Conservation (phyloP, 1,284 basidiomycete species). For the Cerrena zonata region DNA sequence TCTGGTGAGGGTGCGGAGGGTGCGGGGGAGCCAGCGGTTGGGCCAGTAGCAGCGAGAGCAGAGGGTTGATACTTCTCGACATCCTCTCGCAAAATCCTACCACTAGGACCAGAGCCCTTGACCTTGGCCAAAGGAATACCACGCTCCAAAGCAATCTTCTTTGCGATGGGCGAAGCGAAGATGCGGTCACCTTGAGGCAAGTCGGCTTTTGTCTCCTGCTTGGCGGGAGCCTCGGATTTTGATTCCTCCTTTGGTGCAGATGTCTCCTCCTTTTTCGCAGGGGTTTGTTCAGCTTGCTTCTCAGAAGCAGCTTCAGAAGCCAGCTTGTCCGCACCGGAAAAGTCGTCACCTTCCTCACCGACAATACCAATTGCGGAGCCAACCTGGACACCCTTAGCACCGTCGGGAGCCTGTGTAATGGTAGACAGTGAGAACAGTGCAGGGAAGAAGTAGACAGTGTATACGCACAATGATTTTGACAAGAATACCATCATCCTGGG, state of each 20-base stretch:
- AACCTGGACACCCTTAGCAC: slow-evolving; percentile 82
- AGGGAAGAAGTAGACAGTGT: not conserved
- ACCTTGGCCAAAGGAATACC: slow-evolving; percentile 88
- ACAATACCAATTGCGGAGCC: slow-evolving; percentile 86
- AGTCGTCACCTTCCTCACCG: slow-evolving; percentile 90
- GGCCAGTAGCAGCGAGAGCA: slow-evolving; percentile 33
- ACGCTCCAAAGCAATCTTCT: slow-evolving; percentile 92
- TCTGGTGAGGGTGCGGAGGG: slow-evolving; percentile 50
- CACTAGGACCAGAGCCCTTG: slow-evolving; percentile 91
- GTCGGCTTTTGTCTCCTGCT: slow-evolving; percentile 42
- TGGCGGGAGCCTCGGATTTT: slow-evolving; percentile 31
- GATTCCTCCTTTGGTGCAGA: slow-evolving; percentile 37
- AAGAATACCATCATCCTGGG: slow-evolving; percentile 92
- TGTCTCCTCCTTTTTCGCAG: slow-evolving; percentile 33
- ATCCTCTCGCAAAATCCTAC: slow-evolving; percentile 90
- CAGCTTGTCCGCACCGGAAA: slow-evolving; percentile 75
- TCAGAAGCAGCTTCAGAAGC: slow-evolving; percentile 58
- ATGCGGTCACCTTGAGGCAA: slow-evolving; percentile 73
- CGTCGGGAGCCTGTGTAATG: slow-evolving; percentile 61
- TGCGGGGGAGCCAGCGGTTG: slow-evolving; percentile 35
- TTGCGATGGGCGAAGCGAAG: slow-evolving; percentile 92
- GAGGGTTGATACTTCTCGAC: slow-evolving; percentile 81
- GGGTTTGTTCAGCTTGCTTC: slow-evolving; percentile 20
- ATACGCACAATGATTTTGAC: slow-evolving; percentile 79
- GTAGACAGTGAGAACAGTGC: not conserved